These are phyloP conservation scores for Tolypocladium ophioglossoides DNA, from an alignment of 2,329 filamentous ascomycete genomes.

Conservation along the genomic window DNA sequence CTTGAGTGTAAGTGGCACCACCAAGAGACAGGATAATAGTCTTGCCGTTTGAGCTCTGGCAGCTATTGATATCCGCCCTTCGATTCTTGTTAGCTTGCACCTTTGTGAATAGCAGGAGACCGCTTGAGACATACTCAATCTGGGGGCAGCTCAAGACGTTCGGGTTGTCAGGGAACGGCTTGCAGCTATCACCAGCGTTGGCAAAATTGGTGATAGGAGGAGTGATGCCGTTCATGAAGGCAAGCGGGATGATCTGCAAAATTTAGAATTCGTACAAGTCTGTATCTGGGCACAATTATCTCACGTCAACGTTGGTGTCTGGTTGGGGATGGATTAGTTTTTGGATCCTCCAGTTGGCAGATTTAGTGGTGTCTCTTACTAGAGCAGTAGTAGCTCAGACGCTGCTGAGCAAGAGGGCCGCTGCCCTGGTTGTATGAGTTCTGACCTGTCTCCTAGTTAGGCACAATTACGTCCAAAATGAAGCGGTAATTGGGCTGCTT, in stretches of 20 bases:
- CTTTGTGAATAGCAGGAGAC: conserved; percentile 16
- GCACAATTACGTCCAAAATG: background rate
- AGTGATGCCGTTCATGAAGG: conserved; percentile 50
- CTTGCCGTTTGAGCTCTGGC: conserved; percentile 53
- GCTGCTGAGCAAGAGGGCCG: conserved; percentile 37
- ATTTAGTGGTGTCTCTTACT: conserved; percentile 28
- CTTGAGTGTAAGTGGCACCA: conserved; percentile 59
- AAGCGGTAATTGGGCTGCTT: conserved; percentile 5
- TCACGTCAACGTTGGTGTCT: conserved; percentile 37
- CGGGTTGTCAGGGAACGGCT: conserved; percentile 41
- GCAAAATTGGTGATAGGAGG: conserved; percentile 52
- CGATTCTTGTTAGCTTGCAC: conserved; percentile 8
- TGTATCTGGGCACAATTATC: conserved; percentile 1
- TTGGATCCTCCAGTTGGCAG: background rate
- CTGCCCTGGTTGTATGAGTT: conserved; percentile 44
- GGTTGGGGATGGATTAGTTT: background rate
- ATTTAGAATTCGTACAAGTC: background rate
- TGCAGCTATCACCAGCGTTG: conserved; percentile 52
- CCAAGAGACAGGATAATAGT: conserved; percentile 64
- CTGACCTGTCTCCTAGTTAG: conserved; percentile 29
- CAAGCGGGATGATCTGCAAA: conserved; percentile 44
- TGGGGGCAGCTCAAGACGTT: conserved; percentile 50
- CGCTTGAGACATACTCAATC: conserved; percentile 41
- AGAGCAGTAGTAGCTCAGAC: conserved; percentile 47
- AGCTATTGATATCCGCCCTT: conserved; percentile 36